Base-by-base conservation (phyloP, 441 rosid species). In the Gossypium gossypioides region DNA sequence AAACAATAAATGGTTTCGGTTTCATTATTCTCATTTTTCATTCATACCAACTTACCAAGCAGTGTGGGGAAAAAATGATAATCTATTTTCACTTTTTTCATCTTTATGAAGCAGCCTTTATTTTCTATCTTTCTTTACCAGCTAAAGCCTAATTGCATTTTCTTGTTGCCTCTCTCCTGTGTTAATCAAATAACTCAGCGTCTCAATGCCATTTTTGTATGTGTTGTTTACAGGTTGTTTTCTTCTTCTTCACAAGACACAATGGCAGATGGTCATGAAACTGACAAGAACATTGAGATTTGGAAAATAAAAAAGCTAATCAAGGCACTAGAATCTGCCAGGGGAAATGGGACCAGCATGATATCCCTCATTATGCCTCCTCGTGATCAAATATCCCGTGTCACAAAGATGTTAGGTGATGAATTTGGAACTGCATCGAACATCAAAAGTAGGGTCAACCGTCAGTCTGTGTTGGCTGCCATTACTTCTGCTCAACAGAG, bases 351-450 rank as follows among this genome's bases (percentile, higher is more conserved):
- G 34, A 91, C 96, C 13, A 88, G 97, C 80, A 90, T 91, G 97
- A 89, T 91, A 75, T 89, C 96, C 60, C 94, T 87, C 60, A 90
- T 90, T 1, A 88, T 90, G 93, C 96, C 96, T 75, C 96, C 96
- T 4, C 91, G 96, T 61, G 94, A 91, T 86, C 96, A 91, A 67
- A 82, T 91, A 25, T 85, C 92, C 73, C 84, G 96, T 40, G 94
- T 91, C 62, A 86, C 96, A 1, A 91, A 91, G 86, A 91, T 91
- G 96, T 80, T 89, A 25, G 96, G 91, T 50, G 96, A 91, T 80
- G 96, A 91, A 80, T 91, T 78, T 70, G 92, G 94, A 74, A 89
- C 93, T 76, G 91, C 96, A 72, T 87, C 96, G 18, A 88, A 88
- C 82, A 90, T 90, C 75, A 90, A 90, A 81, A 87, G 91, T 37